phyloP scores from a whole-genome alignment of 1,139 yeast genomes.

The Candida frijolesensis region DNA sequence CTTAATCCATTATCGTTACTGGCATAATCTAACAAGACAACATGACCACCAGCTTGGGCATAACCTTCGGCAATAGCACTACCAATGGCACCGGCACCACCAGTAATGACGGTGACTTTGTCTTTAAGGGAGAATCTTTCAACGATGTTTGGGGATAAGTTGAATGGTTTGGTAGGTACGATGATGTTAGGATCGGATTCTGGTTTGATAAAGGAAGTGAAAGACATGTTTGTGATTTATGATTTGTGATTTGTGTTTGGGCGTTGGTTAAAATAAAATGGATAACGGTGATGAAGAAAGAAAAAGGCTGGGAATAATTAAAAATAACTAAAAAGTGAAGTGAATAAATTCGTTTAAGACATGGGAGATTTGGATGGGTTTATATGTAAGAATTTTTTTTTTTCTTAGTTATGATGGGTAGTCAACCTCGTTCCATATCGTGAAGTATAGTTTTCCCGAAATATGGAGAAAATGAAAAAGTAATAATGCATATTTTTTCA shows the following conservation, averaged over 20 bases:
- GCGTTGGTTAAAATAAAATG: no score
- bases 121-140: conserved; percentile 68
- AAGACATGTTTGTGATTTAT: conserved; percentile 7
- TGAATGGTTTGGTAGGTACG: conserved; percentile 28
- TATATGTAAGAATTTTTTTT: no score
- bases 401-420: not conserved
- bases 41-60: conserved; percentile 87
- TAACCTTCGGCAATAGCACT: conserved; percentile 75
- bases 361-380: no score
- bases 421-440: not conserved
- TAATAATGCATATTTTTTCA: not conserved
- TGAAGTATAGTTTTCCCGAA: conserved; percentile 3
- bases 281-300: not conserved
- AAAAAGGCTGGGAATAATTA: no score
- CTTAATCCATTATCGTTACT: conserved; percentile 44
- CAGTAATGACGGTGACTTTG: conserved; percentile 78
- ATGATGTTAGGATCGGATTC: conserved; percentile 21
- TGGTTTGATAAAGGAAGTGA: conserved; percentile 24
- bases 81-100: conserved; percentile 84
- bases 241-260: not conserved
- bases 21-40: conserved; percentile 70
- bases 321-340: not conserved
- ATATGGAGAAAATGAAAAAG: not conserved
- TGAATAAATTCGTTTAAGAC: not conserved
- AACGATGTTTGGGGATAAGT: conserved; percentile 30